A percentile compares a stretch with the other conserved stretches of the same genome.
phyloP scores from a whole-genome alignment of 805 yeast species.

The Candida patagonica region DNA sequence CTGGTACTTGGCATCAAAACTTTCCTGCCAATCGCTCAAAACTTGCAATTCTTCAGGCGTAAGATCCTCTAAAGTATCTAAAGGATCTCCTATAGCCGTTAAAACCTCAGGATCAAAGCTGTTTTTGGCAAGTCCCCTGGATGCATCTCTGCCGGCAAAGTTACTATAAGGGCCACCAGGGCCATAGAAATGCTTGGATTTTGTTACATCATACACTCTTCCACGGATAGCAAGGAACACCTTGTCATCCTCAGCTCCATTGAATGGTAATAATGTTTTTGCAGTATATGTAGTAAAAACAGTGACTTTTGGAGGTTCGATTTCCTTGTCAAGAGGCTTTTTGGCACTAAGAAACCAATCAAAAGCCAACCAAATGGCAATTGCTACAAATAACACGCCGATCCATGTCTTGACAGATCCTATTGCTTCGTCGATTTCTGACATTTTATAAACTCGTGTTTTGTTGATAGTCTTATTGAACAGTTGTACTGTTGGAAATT shows the following conservation, averaged over 20 bases:
- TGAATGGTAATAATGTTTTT: constrained; percentile 55
- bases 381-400: not conserved
- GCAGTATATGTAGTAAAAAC: constrained; percentile 59
- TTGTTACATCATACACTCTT: constrained; percentile 72
- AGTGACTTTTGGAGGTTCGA: constrained; percentile 23
- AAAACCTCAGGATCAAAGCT: constrained; percentile 67
- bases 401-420: not conserved
- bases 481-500: too few species aligned
- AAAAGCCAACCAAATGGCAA: not conserved
- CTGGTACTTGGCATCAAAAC: constrained; percentile 74
- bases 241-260: constrained; percentile 70
- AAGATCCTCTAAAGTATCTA: constrained; percentile 63
- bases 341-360: not conserved
- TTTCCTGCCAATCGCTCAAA: constrained; percentile 76
- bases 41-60: constrained; percentile 51
- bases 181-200: constrained; percentile 80
- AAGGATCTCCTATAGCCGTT: constrained; percentile 63
- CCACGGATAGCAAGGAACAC: constrained; percentile 86
- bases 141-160: constrained; percentile 94
- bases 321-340: constrained; percentile 1
- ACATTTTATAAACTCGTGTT: too few species aligned
- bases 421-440: not conserved
- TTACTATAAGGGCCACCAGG: constrained; percentile 93
- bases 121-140: constrained; percentile 82
- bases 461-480: too few species aligned